Evolutionary conservation across 2,329 filamentous ascomycete genomes (phyloP), one percentile per base, ranked within the genome.

Genomic region (Chaetoscypha palmicola): DNA sequence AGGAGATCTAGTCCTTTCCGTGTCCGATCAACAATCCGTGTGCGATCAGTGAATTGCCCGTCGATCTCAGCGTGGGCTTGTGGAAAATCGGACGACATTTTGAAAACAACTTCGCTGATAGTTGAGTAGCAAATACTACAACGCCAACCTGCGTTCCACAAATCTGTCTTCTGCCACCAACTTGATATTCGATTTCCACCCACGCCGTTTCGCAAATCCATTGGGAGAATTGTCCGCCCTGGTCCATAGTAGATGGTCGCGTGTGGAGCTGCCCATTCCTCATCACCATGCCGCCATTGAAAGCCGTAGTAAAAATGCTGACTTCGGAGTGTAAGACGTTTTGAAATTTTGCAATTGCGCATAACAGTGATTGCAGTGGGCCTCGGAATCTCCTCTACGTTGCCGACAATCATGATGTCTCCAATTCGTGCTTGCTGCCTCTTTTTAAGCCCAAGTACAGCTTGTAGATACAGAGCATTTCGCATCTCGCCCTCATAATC

Each of bases 401-500:
- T 69, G 23, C 65, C 64, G 7, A 71, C 62, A 26, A 72, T 47
- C 10, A 72, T 55, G 4, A 70, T 65, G 48, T 72, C 69, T 30
- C 64, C 63, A n/a, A 34, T 30, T 26, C 60, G 50, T 9, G 59
- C 47, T 41, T 57, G 54, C 40, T 61, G 49, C 4, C 57, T 55
- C 20, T 59, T 63, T 2, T 59, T 37, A 4, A 72, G 54, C 7
- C 53, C 54, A 2, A 66, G 66, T 30, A 73, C 62, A 9, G 66
- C 75, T 56, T 78, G 74, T 10, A 69, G 60, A 46, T 77, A 71
- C 67, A 80, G 71, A 21, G 78, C 70, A 52, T 83, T 71, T 19
- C 74, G 70, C 51, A 73, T 68, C 37, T 68, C 66, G 50, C 70
- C 67, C 55, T 79, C 74, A n/a, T 66, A 68, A 44, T 71, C 69